Evolutionary conservation across 768 basidiomycete genomes (phyloP).

Genomic region (Naematelia encephala): DNA sequence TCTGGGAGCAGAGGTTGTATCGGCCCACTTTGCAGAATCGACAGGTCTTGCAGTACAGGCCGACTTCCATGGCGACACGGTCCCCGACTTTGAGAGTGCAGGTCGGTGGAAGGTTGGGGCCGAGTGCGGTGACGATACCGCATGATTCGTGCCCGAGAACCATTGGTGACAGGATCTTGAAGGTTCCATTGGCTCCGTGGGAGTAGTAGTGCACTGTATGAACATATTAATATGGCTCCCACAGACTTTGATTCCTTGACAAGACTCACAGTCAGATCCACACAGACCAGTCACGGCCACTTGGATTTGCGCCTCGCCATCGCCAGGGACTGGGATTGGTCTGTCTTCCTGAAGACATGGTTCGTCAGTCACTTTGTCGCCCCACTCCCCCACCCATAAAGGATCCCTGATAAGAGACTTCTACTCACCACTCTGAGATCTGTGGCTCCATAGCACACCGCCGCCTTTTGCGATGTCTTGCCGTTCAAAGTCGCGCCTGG

Average conservation of each 20-base stretch:
- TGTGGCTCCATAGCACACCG: conserved; percentile 75
- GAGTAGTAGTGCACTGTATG: conserved; percentile 79
- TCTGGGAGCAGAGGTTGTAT: conserved; percentile 86
- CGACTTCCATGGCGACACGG: conserved; percentile 90
- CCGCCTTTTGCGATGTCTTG: conserved; percentile 60
- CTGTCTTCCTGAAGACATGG: conserved; percentile 57
- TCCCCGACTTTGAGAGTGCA: conserved; percentile 61
- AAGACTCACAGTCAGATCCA: conserved; percentile 58
- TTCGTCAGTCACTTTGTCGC: conserved; percentile 3
- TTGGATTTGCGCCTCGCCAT: conserved; percentile 73
- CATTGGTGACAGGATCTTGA: conserved; percentile 76
- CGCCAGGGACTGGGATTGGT: conserved; percentile 65
- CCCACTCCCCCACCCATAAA: background rate
- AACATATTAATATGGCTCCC: conserved; percentile 6
- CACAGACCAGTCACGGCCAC: conserved; percentile 84
- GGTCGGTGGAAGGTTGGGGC: conserved; percentile 55
- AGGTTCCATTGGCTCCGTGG: conserved; percentile 88
- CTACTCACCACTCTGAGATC: conserved; percentile 67
- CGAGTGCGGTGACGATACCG: conserved; percentile 81
- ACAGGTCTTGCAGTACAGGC: conserved; percentile 72
- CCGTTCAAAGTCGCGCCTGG: background rate
- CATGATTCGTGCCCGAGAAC: conserved; percentile 91
- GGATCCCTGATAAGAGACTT: background rate
- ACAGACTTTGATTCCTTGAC: conserved; percentile 22
- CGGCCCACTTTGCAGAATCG: conserved; percentile 58